Evolutionary conservation across 2,329 filamentous ascomycete genomes (phyloP), one percentile per base, ranked within the genome.

Genomic region (Sarocladium brachiariae): DNA sequence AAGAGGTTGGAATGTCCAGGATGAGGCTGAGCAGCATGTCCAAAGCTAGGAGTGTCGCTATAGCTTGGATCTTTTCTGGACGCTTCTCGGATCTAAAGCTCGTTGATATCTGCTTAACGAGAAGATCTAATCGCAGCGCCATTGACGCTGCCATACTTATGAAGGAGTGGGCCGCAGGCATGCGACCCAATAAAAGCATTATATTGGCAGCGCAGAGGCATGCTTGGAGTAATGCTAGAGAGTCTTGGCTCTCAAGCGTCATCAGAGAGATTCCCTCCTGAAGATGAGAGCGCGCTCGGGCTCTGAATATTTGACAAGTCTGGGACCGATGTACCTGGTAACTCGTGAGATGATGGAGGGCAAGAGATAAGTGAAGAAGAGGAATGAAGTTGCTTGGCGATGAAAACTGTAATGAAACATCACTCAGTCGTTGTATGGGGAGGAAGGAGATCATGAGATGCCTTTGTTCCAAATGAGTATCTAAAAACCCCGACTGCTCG

Each of bases 121-220:
- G 25, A n/a, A 52, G 51, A 6, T 46, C 51, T 23, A 52, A 21
- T 9, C 51, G 51, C 10, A 50, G 35, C 4, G 51, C 51, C 19
- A 43, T 30, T 9, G 51, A 52, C 24, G 33, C 39, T 4, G 51
- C 46, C 3, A 46, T 49, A 14, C 51, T 47, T n/a, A 50, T 46
- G 10, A 49, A 13, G 2, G 51, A 35, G 37, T 52, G 51, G 2
- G 45, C 51, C 4, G 37, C 23, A 11, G 46, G 33, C 4, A 38
- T 33, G 11, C 51, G 33, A n/a, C 27, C 35, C 8, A 23, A 27
- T 2, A 35, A 24, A 10, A 52, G 13, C 21, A 49, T 18, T 10
- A 49, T 43, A 11, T 33, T 33, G 14, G 34, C 37, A 23, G 46
- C 35, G 19, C 34, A 37, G 5, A 52, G 46, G 2, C 45, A 11